A percentile compares a stretch with the other conserved stretches of the same genome.
Evolutionary conservation across 2,329 filamentous ascomycete genomes (phyloP).

Genomic region (Aspergillus thermomutatus): DNA sequence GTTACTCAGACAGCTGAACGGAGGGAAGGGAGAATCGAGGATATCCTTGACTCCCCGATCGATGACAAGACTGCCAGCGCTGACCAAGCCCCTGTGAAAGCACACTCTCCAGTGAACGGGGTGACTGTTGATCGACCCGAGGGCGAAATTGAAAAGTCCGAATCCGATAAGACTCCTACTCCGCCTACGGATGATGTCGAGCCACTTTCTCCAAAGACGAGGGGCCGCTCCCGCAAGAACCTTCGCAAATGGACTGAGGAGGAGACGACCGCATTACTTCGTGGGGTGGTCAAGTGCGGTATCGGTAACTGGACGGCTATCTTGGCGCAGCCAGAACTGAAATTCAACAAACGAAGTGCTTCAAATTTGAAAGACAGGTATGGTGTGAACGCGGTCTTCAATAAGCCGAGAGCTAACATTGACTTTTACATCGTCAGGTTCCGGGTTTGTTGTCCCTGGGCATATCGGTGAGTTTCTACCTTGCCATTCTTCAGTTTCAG

Average conservation of each 20-base stretch:
- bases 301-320: slow-evolving; percentile 66
- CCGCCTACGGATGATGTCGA: slow-evolving; percentile 13
- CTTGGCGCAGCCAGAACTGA: slow-evolving; percentile 53
- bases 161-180: slow-evolving; percentile 1
- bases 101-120: slow-evolving; percentile 6
- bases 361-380: slow-evolving; percentile 62
- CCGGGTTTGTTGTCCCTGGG: slow-evolving; percentile 53
- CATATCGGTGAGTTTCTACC: slow-evolving; percentile 32
- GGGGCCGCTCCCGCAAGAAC: slow-evolving; percentile 47
- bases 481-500: neutral
- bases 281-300: slow-evolving; percentile 59
- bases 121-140: slow-evolving; percentile 1
- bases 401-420: neutral
- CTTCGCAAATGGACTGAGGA: slow-evolving; percentile 57
- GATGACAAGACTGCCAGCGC: slow-evolving; percentile 17
- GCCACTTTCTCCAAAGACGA: slow-evolving; percentile 31
- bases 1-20: slow-evolving; percentile 27
- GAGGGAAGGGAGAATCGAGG: slow-evolving; percentile 34
- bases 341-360: slow-evolving; percentile 57
- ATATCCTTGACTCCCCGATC: slow-evolving; percentile 30
- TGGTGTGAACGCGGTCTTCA: neutral
- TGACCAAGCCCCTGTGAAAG: slow-evolving; percentile 12
- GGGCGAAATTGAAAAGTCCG: slow-evolving; percentile 7
- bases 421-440: slow-evolving; percentile 35
- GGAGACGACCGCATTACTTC: slow-evolving; percentile 57